Conservation (phyloP, 148 eudicot genomes). For the Bassia scoparia region DNA sequence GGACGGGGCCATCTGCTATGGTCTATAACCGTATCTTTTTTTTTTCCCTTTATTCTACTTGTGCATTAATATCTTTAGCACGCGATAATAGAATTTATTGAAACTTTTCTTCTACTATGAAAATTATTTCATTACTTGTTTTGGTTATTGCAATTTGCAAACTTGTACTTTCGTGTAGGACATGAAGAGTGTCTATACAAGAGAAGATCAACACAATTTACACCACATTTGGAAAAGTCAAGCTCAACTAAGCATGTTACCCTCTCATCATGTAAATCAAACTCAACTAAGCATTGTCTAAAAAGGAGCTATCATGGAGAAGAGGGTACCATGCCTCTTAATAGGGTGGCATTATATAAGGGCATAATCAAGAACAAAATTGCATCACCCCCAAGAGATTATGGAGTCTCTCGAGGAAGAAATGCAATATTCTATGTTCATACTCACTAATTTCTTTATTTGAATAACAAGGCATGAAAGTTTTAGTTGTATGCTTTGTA, state of each 20-base stretch:
- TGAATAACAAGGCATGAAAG: too few relatives aligned
- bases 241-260: background rate
- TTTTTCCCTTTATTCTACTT: too few relatives aligned
- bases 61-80: too few relatives aligned
- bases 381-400: constrained; percentile 24
- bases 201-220: constrained; percentile 44
- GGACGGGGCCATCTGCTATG: too few relatives aligned
- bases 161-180: constrained; percentile 13
- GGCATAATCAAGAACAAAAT: constrained; percentile 42
- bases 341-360: constrained; percentile 57
- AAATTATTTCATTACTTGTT: background rate
- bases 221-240: constrained; percentile 23
- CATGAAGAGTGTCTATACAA: constrained; percentile 30
- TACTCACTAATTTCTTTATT: background rate
- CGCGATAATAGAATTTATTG: too few relatives aligned
- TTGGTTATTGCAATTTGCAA: background rate
- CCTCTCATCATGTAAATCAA: background rate
- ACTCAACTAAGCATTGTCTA: constrained; percentile 11
- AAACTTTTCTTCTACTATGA: background rate
- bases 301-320: constrained; percentile 22
- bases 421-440: constrained; percentile 20
- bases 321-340: constrained; percentile 49
- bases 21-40: too few relatives aligned
- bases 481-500: too few relatives aligned
- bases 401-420: constrained; percentile 25